Percentiles rank a stretch among this genome's conserved stretches.
These are phyloP conservation scores for Piper betle DNA, from an alignment of 164 flowering plant species.

Conservation along the genomic window DNA sequence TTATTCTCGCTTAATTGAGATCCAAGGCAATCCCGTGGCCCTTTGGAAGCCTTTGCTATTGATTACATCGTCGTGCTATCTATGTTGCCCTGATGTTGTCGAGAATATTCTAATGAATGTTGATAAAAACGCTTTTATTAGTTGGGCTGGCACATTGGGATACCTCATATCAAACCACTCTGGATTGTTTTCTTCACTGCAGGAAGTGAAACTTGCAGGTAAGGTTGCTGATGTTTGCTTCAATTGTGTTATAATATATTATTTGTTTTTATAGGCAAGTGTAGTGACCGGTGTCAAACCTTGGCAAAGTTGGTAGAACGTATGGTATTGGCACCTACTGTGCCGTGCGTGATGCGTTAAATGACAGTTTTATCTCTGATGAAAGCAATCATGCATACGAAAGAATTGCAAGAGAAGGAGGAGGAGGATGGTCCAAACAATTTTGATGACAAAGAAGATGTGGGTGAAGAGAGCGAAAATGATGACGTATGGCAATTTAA, in stretches of 20 bases:
- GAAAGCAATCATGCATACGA: constrained; percentile 37
- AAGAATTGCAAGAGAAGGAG: constrained; percentile 35
- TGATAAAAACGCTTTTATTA: constrained; percentile 31
- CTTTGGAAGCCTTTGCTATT: constrained; percentile 67
- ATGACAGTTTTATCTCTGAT: constrained; percentile 36
- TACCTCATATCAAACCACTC: constrained; percentile 21
- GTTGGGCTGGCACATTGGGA: constrained; percentile 45
- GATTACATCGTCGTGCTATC: constrained; percentile 54
- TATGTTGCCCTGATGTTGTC: constrained; percentile 45
- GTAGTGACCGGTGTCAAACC: constrained; percentile 34
- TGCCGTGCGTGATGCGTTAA: constrained; percentile 13
- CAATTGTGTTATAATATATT: not conserved
- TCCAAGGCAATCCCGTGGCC: constrained; percentile 38
- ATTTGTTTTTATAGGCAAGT: constrained; percentile 3
- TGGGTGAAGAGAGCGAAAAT: constrained; percentile 4
- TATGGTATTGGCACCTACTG: constrained; percentile 19
- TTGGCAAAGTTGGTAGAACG: constrained; percentile 41
- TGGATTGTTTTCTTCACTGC: constrained; percentile 26
- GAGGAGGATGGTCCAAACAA: constrained; percentile 12
- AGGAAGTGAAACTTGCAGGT: constrained; percentile 65
- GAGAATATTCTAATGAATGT: constrained; percentile 33
- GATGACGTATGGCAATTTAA: constrained; percentile 4
- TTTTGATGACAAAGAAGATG: constrained; percentile 12
- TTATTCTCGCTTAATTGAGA: constrained; percentile 39
- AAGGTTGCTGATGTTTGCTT: constrained; percentile 7